Evolutionary conservation across 1,139 yeast genomes (phyloP), one percentile per base, ranked within the genome.

Genomic region (Candida dubliniensis): DNA sequence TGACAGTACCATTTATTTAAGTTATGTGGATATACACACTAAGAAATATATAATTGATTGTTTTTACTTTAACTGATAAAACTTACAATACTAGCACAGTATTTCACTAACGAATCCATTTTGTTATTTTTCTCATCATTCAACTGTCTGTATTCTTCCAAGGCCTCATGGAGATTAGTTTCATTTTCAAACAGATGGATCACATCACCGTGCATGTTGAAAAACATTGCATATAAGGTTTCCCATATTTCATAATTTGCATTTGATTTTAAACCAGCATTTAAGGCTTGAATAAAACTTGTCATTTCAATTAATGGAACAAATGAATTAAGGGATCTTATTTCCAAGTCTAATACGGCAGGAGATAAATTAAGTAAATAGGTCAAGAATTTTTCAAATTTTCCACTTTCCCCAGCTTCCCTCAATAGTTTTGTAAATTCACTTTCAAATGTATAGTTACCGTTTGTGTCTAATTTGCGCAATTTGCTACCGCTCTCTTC

Each of bases 181-280:
- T 71, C 76, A 13, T 63, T 61, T 2, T 66, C 65, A 46, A 73
- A 69, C 27, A 66, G 72, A 52, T 82, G 80, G 26, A 91, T 67
- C 6, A 88, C 82, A 63, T 93, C 99, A 18, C 93, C 93, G 61
- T 95, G 99, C 42, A 76, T 77, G 58, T 81, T 81, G 50, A 89
- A 72, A 47, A 90, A 74, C 72, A 89, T 76, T 14, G 83, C 73
- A 76, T 88, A 82, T 64, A 90, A 79, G 0, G 96, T 96, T 59
- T 90, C 85, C 42, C 79, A 72, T 31, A 86, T 64, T 54, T 89
- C 96, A 55, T 75, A 84, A 64, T 91, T 81, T 24, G 57, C 63
- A 48, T 85, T 84, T n/a, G 73, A 51, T 6, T 60, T 53, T 41
- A 87, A 62, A 4, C 93, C 95, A 43, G 64, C 67, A 4, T 78